phyloP scores from a whole-genome alignment of 2,329 filamentous ascomycete species.

The Cytospora piceae region DNA sequence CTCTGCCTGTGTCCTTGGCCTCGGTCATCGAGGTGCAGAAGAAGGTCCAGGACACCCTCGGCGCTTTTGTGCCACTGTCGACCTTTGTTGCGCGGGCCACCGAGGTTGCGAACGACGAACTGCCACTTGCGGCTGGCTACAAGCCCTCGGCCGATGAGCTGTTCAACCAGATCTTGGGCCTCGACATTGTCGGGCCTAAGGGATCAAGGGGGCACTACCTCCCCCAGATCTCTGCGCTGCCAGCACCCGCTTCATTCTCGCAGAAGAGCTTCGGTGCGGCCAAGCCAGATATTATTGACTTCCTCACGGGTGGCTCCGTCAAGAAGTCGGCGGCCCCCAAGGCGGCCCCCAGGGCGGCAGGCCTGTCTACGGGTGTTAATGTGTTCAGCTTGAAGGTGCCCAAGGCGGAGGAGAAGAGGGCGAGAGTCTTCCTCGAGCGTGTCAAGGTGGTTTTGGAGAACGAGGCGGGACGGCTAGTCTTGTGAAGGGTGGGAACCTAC shows the following conservation, averaged over 20 bases:
- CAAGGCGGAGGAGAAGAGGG: conserved; percentile 79
- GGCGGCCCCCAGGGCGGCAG: conserved; percentile 47
- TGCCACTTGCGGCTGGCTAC: conserved; percentile 68
- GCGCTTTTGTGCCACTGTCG: conserved; percentile 79
- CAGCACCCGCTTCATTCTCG: conserved; percentile 46
- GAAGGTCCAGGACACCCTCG: conserved; percentile 76
- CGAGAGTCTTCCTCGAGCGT: conserved; percentile 79
- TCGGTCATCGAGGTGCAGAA: conserved; percentile 81
- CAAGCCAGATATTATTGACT: conserved; percentile 79
- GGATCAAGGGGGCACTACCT: conserved; percentile 66
- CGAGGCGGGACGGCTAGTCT: conserved; percentile 75
- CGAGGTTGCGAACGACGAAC: conserved; percentile 83
- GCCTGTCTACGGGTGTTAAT: conserved; percentile 63
- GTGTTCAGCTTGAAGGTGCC: conserved; percentile 82
- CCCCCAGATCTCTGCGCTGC: conserved; percentile 70
- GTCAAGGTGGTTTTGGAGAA: conserved; percentile 83
- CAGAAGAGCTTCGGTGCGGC: conserved; percentile 45
- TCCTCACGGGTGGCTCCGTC: conserved; percentile 57
- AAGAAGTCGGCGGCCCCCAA: conserved; percentile 36
- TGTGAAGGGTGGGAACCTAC: conserved; percentile 45
- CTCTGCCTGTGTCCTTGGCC: conserved; percentile 76
- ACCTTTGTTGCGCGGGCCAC: conserved; percentile 86
- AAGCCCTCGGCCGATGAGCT: conserved; percentile 78
- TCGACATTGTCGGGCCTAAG: conserved; percentile 52
- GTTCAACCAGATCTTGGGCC: conserved; percentile 85